Base-by-base conservation (phyloP, 2,329 filamentous ascomycete species). In the Calonectria henricotiae region DNA sequence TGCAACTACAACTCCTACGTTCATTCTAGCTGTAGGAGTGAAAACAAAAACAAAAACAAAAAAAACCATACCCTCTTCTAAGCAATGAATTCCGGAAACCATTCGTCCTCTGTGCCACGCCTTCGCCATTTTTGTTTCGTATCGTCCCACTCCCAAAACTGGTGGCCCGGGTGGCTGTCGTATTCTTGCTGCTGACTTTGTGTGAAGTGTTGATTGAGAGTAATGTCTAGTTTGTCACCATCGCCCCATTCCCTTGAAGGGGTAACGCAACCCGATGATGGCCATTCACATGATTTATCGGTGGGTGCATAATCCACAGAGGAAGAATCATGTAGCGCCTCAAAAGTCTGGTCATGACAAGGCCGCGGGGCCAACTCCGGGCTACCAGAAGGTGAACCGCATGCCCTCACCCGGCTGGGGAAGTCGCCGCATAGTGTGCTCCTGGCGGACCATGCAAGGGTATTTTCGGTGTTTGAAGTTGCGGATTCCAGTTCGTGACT, bases 71-170 rank as follows among this genome's bases (percentile, higher is more conserved):
- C 43, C 43, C 43, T 1, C 20, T 25, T 39, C 35, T 58, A 58
- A 15, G 51, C 51, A 39, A 58, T 58, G 11, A 58, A 58, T 2
- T 54, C 49, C 4, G 68, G 65, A 46, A 67, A 67, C 58, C 47
- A 70, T 17, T 67, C 64, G 20, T 44, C 35, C 5, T 49, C 32
- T 3, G 64, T 58, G n/a, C 68, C 68, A 3, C 64, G 37, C 27
- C 49, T 67, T 23, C 54, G 47, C 68, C 68, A 70, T 44, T 54
- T 49, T 32, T 60, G 23, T 15, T 32, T 49, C 9, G 58, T 15
- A 27, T 27, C n/a, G 12, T 60, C 64, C 68, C 68, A 70, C 23
- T 70, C 68, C 68, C 68, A 70, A 35, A 60, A 27, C 7, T 49
- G 32, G 25, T 70, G 68, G 15, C 64, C 68, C 13, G 64, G 65